Conservation (phyloP, 2,329 filamentous ascomycete species). For the Cadophora sp. region DNA sequence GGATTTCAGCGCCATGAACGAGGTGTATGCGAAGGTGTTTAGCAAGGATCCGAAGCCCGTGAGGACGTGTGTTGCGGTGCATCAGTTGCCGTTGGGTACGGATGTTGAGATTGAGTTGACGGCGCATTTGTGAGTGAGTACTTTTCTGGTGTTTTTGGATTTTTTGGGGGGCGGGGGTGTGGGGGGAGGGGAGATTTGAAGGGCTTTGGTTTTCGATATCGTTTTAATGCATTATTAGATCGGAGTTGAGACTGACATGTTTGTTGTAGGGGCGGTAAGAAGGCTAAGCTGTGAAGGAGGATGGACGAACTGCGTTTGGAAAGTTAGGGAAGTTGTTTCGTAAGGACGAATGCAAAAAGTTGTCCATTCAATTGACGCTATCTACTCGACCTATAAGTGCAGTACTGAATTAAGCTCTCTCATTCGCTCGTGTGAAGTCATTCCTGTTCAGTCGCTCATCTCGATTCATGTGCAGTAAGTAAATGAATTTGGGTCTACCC, state of each 20-base stretch:
- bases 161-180: background rate
- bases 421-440: background rate
- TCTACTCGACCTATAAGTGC: no score
- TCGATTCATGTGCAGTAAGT: no score
- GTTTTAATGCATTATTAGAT: no score
- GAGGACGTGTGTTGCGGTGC: conserved; percentile 57
- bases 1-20: conserved; percentile 66
- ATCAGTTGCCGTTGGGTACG: conserved; percentile 55
- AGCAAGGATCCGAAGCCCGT: conserved; percentile 54
- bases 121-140: conserved; percentile 46
- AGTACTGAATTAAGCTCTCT: no score
- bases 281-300: conserved; percentile 21
- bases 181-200: no score
- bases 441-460: background rate
- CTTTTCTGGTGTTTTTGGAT: background rate
- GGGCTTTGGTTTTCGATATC: no score
- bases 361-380: no score
- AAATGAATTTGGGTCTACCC: no score
- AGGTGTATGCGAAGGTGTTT: conserved; percentile 60
- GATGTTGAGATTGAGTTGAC: conserved; percentile 62
- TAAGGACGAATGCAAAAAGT: background rate
- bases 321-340: background rate
- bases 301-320: background rate
- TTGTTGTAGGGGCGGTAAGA: conserved; percentile 13
- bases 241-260: background rate